Evolutionary conservation across 768 basidiomycete species (phyloP).

Genomic region (Udeniomyces megalosporus): DNA sequence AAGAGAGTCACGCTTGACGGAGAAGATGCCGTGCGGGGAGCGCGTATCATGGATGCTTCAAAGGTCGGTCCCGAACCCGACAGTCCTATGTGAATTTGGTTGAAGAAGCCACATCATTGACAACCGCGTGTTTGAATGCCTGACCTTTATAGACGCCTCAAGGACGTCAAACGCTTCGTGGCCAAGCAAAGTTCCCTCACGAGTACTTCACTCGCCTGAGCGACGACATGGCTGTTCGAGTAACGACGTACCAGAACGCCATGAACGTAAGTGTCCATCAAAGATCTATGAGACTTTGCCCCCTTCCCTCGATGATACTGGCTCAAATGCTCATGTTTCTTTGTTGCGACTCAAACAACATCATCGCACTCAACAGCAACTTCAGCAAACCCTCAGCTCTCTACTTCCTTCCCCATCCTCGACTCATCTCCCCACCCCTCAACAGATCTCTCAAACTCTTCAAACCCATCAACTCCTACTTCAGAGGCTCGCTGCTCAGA

Average conservation of each 20-base stretch:
- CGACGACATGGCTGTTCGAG: background rate
- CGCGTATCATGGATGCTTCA: conserved; percentile 12
- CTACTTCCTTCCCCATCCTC: background rate
- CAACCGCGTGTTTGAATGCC: background rate
- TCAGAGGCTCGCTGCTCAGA: conserved; percentile 3
- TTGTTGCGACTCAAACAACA: too few relatives aligned
- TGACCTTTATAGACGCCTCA: background rate
- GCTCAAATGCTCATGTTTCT: too few relatives aligned
- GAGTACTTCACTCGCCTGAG: conserved; percentile 10
- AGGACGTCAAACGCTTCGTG: conserved; percentile 10
- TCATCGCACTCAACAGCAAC: background rate
- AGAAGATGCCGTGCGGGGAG: conserved; percentile 14
- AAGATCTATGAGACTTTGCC: too few relatives aligned
- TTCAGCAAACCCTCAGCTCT: background rate
- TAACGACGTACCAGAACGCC: background rate
- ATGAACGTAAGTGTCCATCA: conserved; percentile 9
- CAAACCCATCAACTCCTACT: conserved; percentile 6
- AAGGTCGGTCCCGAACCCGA: background rate
- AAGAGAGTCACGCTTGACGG: background rate
- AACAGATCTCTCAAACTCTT: conserved; percentile 4
- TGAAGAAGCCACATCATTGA: too few relatives aligned
- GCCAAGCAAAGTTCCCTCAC: conserved; percentile 12
- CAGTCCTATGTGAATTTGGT: background rate
- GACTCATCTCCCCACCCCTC: background rate
- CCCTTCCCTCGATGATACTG: background rate